A percentile compares a stretch with the other conserved stretches of the same genome.
Conservation (phyloP, 1,139 yeast species). For the Magnusiomyces clavatus region DNA sequence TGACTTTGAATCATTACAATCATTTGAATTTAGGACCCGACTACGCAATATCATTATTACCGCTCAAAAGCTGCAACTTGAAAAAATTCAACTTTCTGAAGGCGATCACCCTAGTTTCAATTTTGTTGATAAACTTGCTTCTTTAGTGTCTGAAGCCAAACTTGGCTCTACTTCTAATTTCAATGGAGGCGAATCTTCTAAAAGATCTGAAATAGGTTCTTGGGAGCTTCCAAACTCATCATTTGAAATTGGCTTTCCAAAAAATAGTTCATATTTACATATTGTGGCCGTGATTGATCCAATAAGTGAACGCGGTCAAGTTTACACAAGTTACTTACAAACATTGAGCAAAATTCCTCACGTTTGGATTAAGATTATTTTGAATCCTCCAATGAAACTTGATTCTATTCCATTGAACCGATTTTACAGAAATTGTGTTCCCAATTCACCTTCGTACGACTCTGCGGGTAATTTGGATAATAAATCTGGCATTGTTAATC, state of each 20-base stretch:
- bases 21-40: constrained; percentile 24
- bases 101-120: constrained; percentile 12
- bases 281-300: constrained; percentile 66
- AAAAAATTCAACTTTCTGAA: not conserved
- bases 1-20: constrained; percentile 21
- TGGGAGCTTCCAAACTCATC: constrained; percentile 19
- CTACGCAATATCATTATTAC: constrained; percentile 19
- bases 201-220: constrained; percentile 16
- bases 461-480: constrained; percentile 27
- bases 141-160: constrained; percentile 19
- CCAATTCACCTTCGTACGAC: constrained; percentile 38
- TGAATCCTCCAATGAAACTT: constrained; percentile 49
- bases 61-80: constrained; percentile 7
- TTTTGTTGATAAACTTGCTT: constrained; percentile 23
- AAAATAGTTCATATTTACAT: constrained; percentile 31
- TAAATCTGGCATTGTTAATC: constrained; percentile 27
- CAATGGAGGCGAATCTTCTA: not conserved
- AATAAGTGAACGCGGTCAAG: constrained; percentile 58
- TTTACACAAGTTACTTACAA: constrained; percentile 44
- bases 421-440: constrained; percentile 47
- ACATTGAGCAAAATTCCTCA: constrained; percentile 35
- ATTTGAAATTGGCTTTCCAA: constrained; percentile 19
- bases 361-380: constrained; percentile 41
- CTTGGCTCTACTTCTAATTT: constrained; percentile 11
- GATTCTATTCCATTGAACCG: constrained; percentile 47